A percentile compares a stretch with the other conserved stretches of the same genome.
Conservation (phyloP, 805 yeast species). For the Lachancea dasiensis region DNA sequence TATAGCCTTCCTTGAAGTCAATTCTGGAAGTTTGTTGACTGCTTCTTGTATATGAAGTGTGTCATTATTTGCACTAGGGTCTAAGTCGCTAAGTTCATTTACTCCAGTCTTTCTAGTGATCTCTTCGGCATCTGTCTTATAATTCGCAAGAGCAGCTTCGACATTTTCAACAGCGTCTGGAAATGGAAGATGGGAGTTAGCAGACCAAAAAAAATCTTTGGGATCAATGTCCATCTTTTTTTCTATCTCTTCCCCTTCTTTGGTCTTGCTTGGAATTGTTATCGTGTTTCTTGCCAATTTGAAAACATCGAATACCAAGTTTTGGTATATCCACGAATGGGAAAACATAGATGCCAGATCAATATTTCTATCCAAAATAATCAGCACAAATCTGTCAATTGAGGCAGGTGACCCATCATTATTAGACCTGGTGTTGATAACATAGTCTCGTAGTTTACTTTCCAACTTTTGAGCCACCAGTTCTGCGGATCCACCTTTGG, state of each 20-base stretch:
- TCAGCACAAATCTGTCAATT: slow-evolving; percentile 64
- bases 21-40: slow-evolving; percentile 85
- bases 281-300: slow-evolving; percentile 77
- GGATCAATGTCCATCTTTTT: slow-evolving; percentile 86
- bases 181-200: slow-evolving; percentile 81
- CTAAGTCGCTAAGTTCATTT: slow-evolving; percentile 67
- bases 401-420: slow-evolving; percentile 23
- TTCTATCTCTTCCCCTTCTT: slow-evolving; percentile 34
- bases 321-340: slow-evolving; percentile 97
- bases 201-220: slow-evolving; percentile 85
- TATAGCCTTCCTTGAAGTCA: slow-evolving; percentile 78
- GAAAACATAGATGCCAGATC: slow-evolving; percentile 92
- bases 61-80: slow-evolving; percentile 46
- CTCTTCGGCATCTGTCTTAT: slow-evolving; percentile 83
- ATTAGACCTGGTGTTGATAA: slow-evolving; percentile 51
- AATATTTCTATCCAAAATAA: slow-evolving; percentile 80
- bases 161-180: slow-evolving; percentile 99
- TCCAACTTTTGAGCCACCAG: slow-evolving; percentile 85
- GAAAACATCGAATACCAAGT: slow-evolving; percentile 91
- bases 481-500: slow-evolving; percentile 93
- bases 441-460: slow-evolving; percentile 75
- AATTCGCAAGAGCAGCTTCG: slow-evolving; percentile 70
- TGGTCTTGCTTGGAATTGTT: slow-evolving; percentile 43
- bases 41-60: slow-evolving; percentile 75
- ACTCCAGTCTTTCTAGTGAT: slow-evolving; percentile 70